Conservation (phyloP, 2,329 filamentous ascomycete species). For the Incumbomyces delicatus region DNA sequence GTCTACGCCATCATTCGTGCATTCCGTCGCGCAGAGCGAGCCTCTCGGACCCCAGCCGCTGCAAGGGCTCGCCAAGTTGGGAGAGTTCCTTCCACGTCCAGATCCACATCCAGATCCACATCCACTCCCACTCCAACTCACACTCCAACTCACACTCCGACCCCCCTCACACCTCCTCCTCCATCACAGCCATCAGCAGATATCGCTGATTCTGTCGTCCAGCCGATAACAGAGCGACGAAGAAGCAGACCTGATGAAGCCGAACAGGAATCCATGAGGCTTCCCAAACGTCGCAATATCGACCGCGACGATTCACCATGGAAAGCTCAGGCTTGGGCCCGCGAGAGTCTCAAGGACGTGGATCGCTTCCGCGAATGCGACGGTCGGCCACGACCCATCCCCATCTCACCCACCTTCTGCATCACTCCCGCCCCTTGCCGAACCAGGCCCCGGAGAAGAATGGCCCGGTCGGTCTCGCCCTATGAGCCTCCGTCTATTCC, state of each 20-base stretch:
- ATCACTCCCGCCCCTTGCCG: too few relatives aligned
- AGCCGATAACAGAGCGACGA: background rate
- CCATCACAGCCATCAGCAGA: too few relatives aligned
- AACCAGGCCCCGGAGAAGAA: too few relatives aligned
- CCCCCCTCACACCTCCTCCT: too few relatives aligned
- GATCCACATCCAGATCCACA: too few relatives aligned
- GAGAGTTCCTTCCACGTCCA: too few relatives aligned
- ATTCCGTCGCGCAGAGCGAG: background rate
- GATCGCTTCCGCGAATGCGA: too few relatives aligned
- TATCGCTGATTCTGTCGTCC: background rate
- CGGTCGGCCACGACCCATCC: too few relatives aligned
- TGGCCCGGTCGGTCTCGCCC: background rate
- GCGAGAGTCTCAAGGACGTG: background rate
- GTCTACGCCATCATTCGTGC: background rate
- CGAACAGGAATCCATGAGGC: background rate
- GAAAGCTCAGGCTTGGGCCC: background rate
- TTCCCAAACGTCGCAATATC: background rate
- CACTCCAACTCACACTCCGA: too few relatives aligned
- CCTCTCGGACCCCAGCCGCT: background rate
- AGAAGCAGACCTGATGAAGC: background rate
- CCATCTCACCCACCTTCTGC: too few relatives aligned
- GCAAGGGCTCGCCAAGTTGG: too few relatives aligned
- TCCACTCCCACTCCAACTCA: too few relatives aligned
- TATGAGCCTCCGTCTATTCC: background rate
- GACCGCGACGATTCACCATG: conserved; percentile 1